Conservation (phyloP, 495 filamentous ascomycete species). For the Parathielavia hyrcaniae region DNA sequence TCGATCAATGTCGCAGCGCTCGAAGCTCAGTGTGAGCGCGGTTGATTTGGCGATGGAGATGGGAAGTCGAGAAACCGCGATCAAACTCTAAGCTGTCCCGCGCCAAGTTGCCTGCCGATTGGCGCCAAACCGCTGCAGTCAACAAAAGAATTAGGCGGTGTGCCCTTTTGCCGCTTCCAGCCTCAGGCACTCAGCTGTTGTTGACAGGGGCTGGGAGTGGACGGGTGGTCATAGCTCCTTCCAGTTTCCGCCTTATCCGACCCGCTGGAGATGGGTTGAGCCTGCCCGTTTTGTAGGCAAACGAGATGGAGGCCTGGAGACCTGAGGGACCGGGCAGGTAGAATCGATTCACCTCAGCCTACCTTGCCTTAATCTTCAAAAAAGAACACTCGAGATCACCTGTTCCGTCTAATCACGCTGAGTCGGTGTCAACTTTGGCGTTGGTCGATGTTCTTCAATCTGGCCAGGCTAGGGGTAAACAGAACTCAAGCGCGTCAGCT, state of each 20-base stretch:
- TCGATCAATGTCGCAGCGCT: not conserved
- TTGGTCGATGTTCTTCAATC: not conserved
- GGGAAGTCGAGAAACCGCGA: constrained; percentile 6
- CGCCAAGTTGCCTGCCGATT: constrained; percentile 21
- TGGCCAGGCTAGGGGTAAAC: not conserved
- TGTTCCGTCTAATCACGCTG: not conserved
- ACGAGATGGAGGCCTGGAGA: not conserved
- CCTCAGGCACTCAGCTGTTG: not conserved
- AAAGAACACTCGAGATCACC: no score
- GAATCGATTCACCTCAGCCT: not conserved
- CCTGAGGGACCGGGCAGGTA: not conserved
- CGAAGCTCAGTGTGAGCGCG: not conserved
- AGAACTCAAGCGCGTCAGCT: no score
- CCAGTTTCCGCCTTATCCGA: not conserved
- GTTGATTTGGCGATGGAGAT: not conserved
- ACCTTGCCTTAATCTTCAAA: no score
- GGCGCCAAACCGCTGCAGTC: constrained; percentile 25
- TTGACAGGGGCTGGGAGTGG: not conserved
- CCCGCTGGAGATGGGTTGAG: not conserved
- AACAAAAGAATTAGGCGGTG: constrained; percentile 34
- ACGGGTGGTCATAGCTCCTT: constrained; percentile 13
- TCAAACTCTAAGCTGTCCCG: constrained; percentile 23
- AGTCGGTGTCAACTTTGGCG: not conserved
- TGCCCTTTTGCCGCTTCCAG: constrained; percentile 24
- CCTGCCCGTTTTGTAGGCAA: constrained; percentile 1